These are phyloP conservation scores for Lobosporangium transversale DNA, from an alignment of 192 early-diverging fungal genomes.

Conservation along the genomic window DNA sequence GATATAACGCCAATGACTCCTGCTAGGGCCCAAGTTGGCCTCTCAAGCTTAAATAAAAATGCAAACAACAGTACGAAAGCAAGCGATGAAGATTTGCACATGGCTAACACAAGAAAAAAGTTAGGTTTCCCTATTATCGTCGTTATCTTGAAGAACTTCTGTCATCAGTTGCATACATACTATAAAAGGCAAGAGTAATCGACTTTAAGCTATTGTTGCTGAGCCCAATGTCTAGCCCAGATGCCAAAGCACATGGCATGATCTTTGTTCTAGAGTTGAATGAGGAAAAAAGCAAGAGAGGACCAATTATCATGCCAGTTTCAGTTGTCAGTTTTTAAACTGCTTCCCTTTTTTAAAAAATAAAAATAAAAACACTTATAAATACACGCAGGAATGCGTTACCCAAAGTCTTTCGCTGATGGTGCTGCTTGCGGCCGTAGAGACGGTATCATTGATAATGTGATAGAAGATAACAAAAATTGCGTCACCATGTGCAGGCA, in stretches of 20 bases:
- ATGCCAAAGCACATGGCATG: conserved; percentile 88
- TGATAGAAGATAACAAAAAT: conserved; percentile 67
- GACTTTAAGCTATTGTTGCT: conserved; percentile 89
- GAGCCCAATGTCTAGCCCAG: conserved; percentile 90
- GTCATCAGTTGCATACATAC: conserved; percentile 34
- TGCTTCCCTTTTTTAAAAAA: no score
- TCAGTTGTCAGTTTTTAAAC: not conserved
- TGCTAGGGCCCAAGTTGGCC: conserved; percentile 74
- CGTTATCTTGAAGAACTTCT: not conserved
- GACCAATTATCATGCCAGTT: no score
- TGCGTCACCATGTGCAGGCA: conserved; percentile 90
- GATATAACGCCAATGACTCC: conserved; percentile 83
- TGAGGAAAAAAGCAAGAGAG: not conserved
- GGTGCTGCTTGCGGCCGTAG: conserved; percentile 70
- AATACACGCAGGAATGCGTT: not conserved
- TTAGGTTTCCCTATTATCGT: not conserved
- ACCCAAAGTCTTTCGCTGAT: conserved; percentile 59
- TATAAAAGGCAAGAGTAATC: conserved; percentile 94
- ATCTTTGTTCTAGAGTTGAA: conserved; percentile 64
- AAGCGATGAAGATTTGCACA: conserved; percentile 83
- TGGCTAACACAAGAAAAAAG: conserved; percentile 57
- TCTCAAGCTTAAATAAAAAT: conserved; percentile 88
- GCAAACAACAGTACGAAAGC: conserved; percentile 89
- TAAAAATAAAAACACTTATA: not conserved
- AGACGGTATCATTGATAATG: conserved; percentile 67